A percentile compares a stretch with the other conserved stretches of the same genome.
phyloP scores from a whole-genome alignment of 345 rosid genomes.

The Capsella bursapastoris region DNA sequence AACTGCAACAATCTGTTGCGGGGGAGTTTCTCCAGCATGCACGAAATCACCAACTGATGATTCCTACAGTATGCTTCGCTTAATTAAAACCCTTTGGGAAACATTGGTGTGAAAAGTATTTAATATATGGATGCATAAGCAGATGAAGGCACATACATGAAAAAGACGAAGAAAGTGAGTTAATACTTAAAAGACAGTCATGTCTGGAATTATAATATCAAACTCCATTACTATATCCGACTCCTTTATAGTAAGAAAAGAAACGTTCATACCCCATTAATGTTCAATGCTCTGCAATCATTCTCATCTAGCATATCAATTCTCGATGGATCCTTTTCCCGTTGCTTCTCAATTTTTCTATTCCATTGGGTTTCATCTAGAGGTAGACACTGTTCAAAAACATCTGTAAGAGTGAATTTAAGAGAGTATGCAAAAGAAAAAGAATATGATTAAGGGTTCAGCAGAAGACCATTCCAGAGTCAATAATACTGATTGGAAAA shows the following conservation, averaged over 20 bases:
- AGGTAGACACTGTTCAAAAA: slow-evolving; percentile 48
- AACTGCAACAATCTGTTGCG: slow-evolving; percentile 68
- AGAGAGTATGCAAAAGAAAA: neutral
- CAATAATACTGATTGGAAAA: slow-evolving; percentile 61
- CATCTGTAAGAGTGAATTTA: slow-evolving; percentile 1
- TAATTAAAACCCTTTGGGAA: neutral
- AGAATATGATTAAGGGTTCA: neutral
- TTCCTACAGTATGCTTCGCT: slow-evolving; percentile 44
- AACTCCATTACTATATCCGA: neutral
- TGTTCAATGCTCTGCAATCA: slow-evolving; percentile 54
- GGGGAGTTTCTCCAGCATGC: slow-evolving; percentile 56
- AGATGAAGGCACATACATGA: neutral
- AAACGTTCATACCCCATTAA: slow-evolving; percentile 54
- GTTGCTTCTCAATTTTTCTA: slow-evolving; percentile 48
- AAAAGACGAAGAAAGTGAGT: neutral
- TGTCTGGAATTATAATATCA: neutral
- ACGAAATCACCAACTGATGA: slow-evolving; percentile 45
- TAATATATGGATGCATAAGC: neutral
- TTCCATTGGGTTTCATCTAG: slow-evolving; percentile 57
- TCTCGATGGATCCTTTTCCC: slow-evolving; percentile 52
- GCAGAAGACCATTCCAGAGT: slow-evolving; percentile 61
- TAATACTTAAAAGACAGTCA: neutral
- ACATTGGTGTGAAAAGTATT: neutral
- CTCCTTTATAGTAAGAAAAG: neutral
- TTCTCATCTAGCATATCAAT: slow-evolving; percentile 61